Conservation (phyloP, 1,284 basidiomycete species). For the Thelephora terrestris region DNA sequence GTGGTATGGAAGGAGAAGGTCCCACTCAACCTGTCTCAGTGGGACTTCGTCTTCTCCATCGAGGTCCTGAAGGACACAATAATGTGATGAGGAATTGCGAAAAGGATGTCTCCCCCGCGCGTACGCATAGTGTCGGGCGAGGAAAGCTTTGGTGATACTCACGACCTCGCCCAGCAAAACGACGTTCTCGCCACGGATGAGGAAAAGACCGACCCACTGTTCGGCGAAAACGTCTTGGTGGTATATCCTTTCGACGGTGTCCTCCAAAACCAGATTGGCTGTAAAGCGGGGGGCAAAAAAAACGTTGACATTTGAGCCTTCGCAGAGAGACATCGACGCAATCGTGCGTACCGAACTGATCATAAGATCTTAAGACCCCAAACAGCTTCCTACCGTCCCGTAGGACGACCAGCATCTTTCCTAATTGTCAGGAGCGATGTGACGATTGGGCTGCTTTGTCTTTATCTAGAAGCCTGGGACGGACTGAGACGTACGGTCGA, state of each 20-base stretch:
- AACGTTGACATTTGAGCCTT: neutral
- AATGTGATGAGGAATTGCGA: too few species aligned
- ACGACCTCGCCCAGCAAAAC: slow-evolving; percentile 96
- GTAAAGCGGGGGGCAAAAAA: neutral
- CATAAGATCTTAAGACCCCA: slow-evolving; percentile 93
- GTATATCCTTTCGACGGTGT: slow-evolving; percentile 84
- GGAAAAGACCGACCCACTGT: slow-evolving; percentile 78
- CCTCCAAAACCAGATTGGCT: slow-evolving; percentile 93
- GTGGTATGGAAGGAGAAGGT: slow-evolving; percentile 61
- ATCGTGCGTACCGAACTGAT: slow-evolving; percentile 84
- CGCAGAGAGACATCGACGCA: neutral
- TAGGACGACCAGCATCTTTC: slow-evolving; percentile 97
- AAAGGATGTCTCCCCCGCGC: too few species aligned
- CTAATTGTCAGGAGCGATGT: slow-evolving; percentile 30
- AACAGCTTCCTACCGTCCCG: slow-evolving; percentile 95
- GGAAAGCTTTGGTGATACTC: slow-evolving; percentile 27
- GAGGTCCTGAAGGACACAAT: slow-evolving; percentile 55
- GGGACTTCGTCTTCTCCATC: slow-evolving; percentile 87
- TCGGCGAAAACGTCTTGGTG: slow-evolving; percentile 75
- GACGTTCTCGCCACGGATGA: slow-evolving; percentile 98
- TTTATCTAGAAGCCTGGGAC: slow-evolving; percentile 10
- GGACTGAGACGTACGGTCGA: slow-evolving; percentile 86
- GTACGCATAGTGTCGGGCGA: too few species aligned
- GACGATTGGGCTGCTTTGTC: slow-evolving; percentile 13
- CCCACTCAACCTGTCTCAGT: slow-evolving; percentile 65